These are phyloP conservation scores for Eragrostis curvula DNA, from an alignment of 176 grass and related monocot genomes.

Conservation along the genomic window DNA sequence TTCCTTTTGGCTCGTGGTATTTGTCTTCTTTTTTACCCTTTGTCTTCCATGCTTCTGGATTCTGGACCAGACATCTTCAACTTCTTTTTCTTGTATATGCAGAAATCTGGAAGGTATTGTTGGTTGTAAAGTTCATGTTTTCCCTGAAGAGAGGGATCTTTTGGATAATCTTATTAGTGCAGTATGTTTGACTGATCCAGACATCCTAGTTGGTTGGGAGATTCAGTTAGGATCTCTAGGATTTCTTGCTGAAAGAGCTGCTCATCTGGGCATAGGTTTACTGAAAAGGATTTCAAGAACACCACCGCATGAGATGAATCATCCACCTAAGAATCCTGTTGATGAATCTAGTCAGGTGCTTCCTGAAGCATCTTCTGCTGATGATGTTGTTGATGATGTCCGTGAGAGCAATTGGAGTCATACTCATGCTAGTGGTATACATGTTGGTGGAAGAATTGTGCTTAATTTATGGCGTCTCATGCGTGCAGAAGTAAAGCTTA, in stretches of 20 bases:
- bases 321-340: constrained; percentile 52
- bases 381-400: constrained; percentile 52
- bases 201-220: constrained; percentile 92
- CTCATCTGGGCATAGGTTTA: constrained; percentile 74
- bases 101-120: constrained; percentile 77
- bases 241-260: constrained; percentile 91
- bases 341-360: constrained; percentile 46
- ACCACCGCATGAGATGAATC: constrained; percentile 55
- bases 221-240: constrained; percentile 86
- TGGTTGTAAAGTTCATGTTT: constrained; percentile 49
- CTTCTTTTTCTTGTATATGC: constrained; percentile 39
- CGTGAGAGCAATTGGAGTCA: constrained; percentile 70
- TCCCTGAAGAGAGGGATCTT: constrained; percentile 79
- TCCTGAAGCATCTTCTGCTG: constrained; percentile 63
- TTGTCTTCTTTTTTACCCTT: neutral
- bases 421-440: constrained; percentile 81
- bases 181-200: constrained; percentile 84
- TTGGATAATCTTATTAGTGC: constrained; percentile 68
- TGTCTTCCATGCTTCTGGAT: constrained; percentile 14
- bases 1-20: constrained; percentile 34
- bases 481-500: constrained; percentile 91
- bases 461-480: constrained; percentile 95
- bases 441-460: constrained; percentile 90
- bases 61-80: constrained; percentile 24
- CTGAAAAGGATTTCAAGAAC: constrained; percentile 91